Conservation (phyloP, 2,329 filamentous ascomycete genomes). For the Fusarium sp. region DNA sequence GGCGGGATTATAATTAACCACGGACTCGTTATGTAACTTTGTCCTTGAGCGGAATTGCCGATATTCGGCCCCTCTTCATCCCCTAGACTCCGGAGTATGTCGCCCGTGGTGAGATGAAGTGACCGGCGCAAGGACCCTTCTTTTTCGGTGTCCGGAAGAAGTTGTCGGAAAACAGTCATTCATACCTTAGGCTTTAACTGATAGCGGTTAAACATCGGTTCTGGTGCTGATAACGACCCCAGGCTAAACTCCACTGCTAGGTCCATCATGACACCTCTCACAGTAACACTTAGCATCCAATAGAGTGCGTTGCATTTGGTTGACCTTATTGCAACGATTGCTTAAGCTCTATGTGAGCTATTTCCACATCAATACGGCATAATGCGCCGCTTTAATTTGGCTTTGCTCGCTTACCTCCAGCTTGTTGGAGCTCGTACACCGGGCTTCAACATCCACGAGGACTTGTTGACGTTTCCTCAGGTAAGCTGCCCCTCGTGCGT, state of each 20-base stretch:
- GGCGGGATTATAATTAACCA: constrained; percentile 30
- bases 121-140: constrained; percentile 30
- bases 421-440: constrained; percentile 62
- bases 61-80: constrained; percentile 35
- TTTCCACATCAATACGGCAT: constrained; percentile 44
- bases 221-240: constrained; percentile 32
- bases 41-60: constrained; percentile 30
- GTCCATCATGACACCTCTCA: constrained; percentile 50
- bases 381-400: constrained; percentile 64
- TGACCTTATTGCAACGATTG: constrained; percentile 21
- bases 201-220: neutral
- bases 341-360: constrained; percentile 48
- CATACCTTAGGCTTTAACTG: neutral
- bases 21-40: constrained; percentile 17
- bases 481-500: constrained; percentile 59
- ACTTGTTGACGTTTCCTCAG: constrained; percentile 87
- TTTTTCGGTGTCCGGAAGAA: constrained; percentile 9
- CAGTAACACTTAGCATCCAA: constrained; percentile 34
- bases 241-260: constrained; percentile 39
- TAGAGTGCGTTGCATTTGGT: constrained; percentile 10
- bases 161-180: neutral
- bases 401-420: constrained; percentile 59
- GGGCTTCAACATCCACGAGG: constrained; percentile 87
- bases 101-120: constrained; percentile 20
- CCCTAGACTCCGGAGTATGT: constrained; percentile 24